Conservation (phyloP, 768 basidiomycete genomes). For the Leucocoprinus birnbaumii region DNA sequence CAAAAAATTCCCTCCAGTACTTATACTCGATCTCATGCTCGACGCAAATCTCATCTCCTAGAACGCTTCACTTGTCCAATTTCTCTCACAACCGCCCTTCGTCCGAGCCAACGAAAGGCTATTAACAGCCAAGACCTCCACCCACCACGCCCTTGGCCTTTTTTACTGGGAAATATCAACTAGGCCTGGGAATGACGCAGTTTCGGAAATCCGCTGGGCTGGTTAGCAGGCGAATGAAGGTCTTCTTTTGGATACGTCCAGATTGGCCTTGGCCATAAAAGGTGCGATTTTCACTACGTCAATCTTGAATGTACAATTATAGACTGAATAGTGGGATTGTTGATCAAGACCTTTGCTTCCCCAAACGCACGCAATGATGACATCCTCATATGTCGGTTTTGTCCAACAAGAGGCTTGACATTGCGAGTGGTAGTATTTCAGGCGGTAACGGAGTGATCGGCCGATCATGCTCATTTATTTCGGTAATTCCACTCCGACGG, state of each 20-base stretch:
- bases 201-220: not conserved
- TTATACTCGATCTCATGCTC: slow-evolving; percentile 2
- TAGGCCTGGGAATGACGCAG: not conserved
- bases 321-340: not conserved
- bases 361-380: not conserved
- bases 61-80: not conserved
- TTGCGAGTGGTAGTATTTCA: not conserved
- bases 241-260: not conserved
- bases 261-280: slow-evolving; percentile 3
- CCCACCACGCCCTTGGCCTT: not conserved
- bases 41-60: not conserved
- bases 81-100: slow-evolving; percentile 8
- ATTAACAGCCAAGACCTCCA: not conserved
- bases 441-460: slow-evolving; percentile 10
- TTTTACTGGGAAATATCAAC: not conserved
- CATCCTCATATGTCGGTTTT: not conserved
- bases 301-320: not conserved
- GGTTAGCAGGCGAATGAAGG: not conserved
- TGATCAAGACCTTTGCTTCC: not conserved
- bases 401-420: too few species aligned
- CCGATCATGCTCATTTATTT: not conserved
- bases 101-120: not conserved
- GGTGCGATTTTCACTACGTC: slow-evolving; percentile 4
- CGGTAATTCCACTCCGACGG: not conserved
- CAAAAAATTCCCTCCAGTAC: slow-evolving; percentile 5